Conservation (phyloP, 257 asterid genomes). For the Parsonsia alboflavescens region DNA sequence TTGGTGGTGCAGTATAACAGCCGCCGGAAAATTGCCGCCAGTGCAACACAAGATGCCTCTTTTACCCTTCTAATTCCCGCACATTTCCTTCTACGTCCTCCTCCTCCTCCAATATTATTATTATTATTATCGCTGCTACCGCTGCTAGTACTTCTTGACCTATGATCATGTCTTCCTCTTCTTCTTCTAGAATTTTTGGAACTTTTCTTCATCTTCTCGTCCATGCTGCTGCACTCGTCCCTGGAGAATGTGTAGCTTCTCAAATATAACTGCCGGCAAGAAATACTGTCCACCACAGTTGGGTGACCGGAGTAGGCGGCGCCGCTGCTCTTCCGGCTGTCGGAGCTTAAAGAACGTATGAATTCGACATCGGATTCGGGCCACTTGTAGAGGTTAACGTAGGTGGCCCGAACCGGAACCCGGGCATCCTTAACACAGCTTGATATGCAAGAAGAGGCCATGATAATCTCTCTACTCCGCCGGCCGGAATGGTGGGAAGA, state of each 20-base stretch:
- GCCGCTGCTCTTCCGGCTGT: conserved; percentile 16
- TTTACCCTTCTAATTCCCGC: conserved; percentile 38
- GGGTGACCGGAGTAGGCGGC: conserved; percentile 21
- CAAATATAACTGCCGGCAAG: conserved; percentile 75
- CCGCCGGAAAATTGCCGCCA: conserved; percentile 57
- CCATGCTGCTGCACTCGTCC: conserved; percentile 33
- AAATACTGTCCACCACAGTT: conserved; percentile 66
- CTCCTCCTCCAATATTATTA: too few relatives aligned
- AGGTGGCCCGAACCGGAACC: conserved; percentile 57
- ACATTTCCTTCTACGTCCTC: conserved; percentile 20
- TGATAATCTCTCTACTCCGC: neutral
- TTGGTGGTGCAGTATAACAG: conserved; percentile 74
- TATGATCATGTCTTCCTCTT: conserved; percentile 16
- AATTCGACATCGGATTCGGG: conserved; percentile 84
- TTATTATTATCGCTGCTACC: conserved; percentile 2
- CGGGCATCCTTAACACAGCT: conserved; percentile 43
- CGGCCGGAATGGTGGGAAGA: neutral
- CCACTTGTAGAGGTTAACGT: conserved; percentile 81
- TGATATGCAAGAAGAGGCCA: conserved; percentile 52
- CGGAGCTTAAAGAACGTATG: conserved; percentile 53
- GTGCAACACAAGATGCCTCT: conserved; percentile 33
- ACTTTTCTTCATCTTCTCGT: conserved; percentile 34
- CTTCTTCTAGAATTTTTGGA: conserved; percentile 20
- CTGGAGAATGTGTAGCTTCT: conserved; percentile 83
- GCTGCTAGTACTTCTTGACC: conserved; percentile 8